Base-by-base conservation (phyloP, 768 basidiomycete genomes). In the Russula dissimulans region DNA sequence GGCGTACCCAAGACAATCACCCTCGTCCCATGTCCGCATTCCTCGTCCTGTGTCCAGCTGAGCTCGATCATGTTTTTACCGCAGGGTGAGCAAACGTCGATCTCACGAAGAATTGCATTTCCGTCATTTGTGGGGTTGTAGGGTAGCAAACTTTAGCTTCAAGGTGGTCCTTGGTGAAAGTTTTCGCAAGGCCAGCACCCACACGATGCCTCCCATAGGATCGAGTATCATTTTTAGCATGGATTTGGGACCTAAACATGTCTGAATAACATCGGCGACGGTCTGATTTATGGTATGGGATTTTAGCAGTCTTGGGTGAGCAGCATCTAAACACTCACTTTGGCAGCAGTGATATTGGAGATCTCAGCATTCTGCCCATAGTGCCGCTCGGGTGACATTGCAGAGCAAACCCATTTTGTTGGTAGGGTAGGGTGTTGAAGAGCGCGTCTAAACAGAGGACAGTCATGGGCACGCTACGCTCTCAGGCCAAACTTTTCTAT, bases 11-110 rank as follows among this genome's bases (percentile, higher is more conserved):
- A 81, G 68, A 98, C 97, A 75, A 99, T 97, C 49, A 98, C 95
- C 69, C 90, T 93, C 12, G 95, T 99, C 26, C 95, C 97, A 73
- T 97, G 97, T 49, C 95, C 97, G 65, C 97, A 97, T 70, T 98
- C 97, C 75, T 98, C 97, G 67, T 98, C 97, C 72, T 98, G 97
- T 1, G n/a, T 98, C 70, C 95, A 76, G 67, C 91, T 92, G 11
- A 98, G 84, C 75, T 99, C 97, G 65, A 99, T 97, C 95, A 99
- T 98, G 66, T 95, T 97, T 78, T 98, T 99, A 97, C 95, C 31
- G 97, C 97, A 3, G 95, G 97, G 68, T 99, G 97, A 2, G 95
- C 94, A 34, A 99, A n/a, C 97, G 67, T 99, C 97, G 66, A 98
- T 98, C 73, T 99, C 97, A 55, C 97, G 86, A 42, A 97, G 77